These are phyloP conservation scores for Fonsecaea pugnacius DNA, from an alignment of 2,329 filamentous ascomycete species.

Conservation along the genomic window DNA sequence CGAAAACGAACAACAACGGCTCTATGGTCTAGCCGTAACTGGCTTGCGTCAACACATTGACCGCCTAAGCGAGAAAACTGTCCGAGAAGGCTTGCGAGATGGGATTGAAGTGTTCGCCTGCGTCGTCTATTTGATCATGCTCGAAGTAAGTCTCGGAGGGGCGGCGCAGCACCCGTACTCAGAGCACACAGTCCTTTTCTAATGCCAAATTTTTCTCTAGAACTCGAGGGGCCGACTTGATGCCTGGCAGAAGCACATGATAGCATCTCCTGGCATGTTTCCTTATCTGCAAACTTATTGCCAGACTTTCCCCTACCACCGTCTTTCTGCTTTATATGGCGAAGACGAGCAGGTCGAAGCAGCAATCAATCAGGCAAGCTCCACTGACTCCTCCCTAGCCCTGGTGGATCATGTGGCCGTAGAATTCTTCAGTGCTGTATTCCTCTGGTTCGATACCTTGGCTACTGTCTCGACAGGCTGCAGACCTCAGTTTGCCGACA, in stretches of 20 bases:
- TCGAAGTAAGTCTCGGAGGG: neutral
- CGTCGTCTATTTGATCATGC: slow-evolving; percentile 1
- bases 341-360: neutral
- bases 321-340: neutral
- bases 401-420: slow-evolving; percentile 9
- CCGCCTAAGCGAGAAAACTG: slow-evolving; percentile 7
- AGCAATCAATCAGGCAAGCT: neutral
- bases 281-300: slow-evolving; percentile 7
- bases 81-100: neutral
- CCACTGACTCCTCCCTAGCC: slow-evolving; percentile 4
- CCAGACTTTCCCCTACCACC: neutral
- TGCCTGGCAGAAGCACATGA: slow-evolving; percentile 15
- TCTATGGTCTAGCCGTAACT: neutral
- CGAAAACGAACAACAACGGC: neutral
- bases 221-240: slow-evolving; percentile 9
- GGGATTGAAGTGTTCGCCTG: slow-evolving; percentile 6
- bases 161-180: neutral
- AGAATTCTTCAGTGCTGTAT: slow-evolving; percentile 14
- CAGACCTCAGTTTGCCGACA: slow-evolving; percentile 4
- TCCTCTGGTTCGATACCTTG: slow-evolving; percentile 16
- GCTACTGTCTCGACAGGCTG: slow-evolving; percentile 4
- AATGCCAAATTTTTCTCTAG: neutral
- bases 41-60: slow-evolving; percentile 5
- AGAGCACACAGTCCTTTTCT: neutral
- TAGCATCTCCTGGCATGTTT: slow-evolving; percentile 8